Percentiles rank a stretch among this genome's conserved stretches.
phyloP scores from a whole-genome alignment of 2,329 filamentous ascomycete species.

The Ascochyta pisi region DNA sequence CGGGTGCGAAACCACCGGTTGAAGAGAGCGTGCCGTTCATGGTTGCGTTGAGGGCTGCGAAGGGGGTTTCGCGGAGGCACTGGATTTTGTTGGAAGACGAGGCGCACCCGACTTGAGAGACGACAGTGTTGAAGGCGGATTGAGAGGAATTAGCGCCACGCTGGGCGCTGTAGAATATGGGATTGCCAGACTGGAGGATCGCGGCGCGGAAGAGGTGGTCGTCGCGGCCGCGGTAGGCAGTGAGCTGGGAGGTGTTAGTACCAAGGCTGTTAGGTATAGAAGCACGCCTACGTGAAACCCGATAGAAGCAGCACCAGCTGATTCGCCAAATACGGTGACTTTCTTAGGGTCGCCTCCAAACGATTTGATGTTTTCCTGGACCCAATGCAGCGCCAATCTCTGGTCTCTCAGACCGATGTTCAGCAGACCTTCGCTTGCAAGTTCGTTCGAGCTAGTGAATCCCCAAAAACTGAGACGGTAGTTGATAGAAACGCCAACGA shows the following conservation, averaged over 20 bases:
- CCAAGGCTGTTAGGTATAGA: slow-evolving; percentile 30
- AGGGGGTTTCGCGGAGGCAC: slow-evolving; percentile 64
- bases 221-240: slow-evolving; percentile 55
- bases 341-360: slow-evolving; percentile 57
- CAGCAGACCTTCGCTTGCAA: slow-evolving; percentile 26
- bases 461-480: slow-evolving; percentile 38
- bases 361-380: slow-evolving; percentile 54
- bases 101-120: slow-evolving; percentile 24
- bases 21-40: slow-evolving; percentile 53
- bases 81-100: slow-evolving; percentile 21
- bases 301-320: slow-evolving; percentile 35
- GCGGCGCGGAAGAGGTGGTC: slow-evolving; percentile 55
- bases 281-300: slow-evolving; percentile 46
- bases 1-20: slow-evolving; percentile 45
- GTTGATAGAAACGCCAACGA: slow-evolving; percentile 34
- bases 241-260: slow-evolving; percentile 49
- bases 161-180: slow-evolving; percentile 33
- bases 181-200: slow-evolving; percentile 52
- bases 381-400: slow-evolving; percentile 61
- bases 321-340: slow-evolving; percentile 55
- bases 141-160: slow-evolving; percentile 16
- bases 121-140: slow-evolving; percentile 41
- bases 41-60: slow-evolving; percentile 61
- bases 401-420: slow-evolving; percentile 64
- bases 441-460: slow-evolving; percentile 23